Conservation (phyloP, 176 grass and related monocot genomes). For the barley (Hordeum vulgare) region DNA sequence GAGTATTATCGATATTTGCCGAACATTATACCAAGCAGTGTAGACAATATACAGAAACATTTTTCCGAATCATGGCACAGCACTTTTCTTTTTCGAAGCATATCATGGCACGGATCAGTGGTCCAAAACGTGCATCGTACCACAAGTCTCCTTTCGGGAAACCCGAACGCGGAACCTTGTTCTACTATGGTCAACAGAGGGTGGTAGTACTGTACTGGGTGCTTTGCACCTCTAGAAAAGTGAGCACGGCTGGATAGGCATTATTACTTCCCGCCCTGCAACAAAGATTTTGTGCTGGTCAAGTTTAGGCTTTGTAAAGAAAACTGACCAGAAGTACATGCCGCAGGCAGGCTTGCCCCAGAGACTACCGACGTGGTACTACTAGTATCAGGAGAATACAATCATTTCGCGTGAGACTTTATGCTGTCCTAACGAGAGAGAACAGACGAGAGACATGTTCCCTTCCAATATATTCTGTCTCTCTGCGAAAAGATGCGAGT, state of each 20-base stretch:
- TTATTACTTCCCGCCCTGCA: constrained; percentile 1
- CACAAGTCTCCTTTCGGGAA: no score
- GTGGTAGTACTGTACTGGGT: background rate
- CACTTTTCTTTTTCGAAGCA: no score
- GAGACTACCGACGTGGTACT: background rate
- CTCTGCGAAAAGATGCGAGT: no score
- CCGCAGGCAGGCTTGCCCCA: background rate
- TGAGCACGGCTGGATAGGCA: background rate
- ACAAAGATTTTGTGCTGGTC: constrained; percentile 15
- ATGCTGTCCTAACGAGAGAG: background rate
- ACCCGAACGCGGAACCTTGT: background rate
- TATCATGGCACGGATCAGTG: no score
- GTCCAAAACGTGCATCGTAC: no score
- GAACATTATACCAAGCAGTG: no score
- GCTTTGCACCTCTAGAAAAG: constrained; percentile 1
- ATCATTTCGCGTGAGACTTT: constrained; percentile 9
- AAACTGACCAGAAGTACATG: background rate
- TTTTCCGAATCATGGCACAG: no score
- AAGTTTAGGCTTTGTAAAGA: background rate
- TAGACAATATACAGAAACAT: no score
- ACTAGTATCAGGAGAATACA: background rate
- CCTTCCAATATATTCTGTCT: constrained; percentile 19
- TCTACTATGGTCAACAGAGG: constrained; percentile 9
- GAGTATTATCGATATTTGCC: no score
- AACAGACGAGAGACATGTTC: background rate